Evolutionary conservation across 306 rosid genomes (phyloP), one percentile per base, ranked within the genome.

Genomic region (Cicer chorassanicum): DNA sequence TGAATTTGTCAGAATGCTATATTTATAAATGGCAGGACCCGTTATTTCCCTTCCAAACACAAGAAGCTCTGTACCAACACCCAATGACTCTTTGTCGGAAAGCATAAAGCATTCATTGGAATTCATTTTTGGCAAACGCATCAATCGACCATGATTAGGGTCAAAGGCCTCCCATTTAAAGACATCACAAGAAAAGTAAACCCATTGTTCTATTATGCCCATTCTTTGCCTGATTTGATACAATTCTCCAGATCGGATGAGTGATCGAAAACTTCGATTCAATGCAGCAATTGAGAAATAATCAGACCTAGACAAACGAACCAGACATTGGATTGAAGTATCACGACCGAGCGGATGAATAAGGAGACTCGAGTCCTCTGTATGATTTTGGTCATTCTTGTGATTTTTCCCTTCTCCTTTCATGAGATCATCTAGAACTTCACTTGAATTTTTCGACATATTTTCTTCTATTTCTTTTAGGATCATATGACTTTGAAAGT

Each of bases 41-140:
- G 1, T 42, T 40, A 86, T 73, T 73, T 82, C 93, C 85, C 51
- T 87, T 69, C 98, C 98, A 48, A 93, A 90, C 56, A 93, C 95
- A 74, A 93, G 90, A 70, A 93, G 91, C 19, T 93, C 93, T 0
- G 96, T 90, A 38, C 98, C 98, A 77, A 93, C 98, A 0, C 84
- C 98, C 70, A 93, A 80, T 0, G 98, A 93, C 82, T 93, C 98
- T 80, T 93, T 93, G 51, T 89, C 91, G 0, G 95, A 85, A 45
- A 82, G 81, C 88, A 70, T 82, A 75, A 93, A 93, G 57, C 93
- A 93, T 11, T 79, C 83, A 42, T 81, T 78, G n/a, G 75, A 73
- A 44, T 78, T 65, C 89, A 93, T 81, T 74, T 6, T 70, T 43
- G 98, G 98, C 70, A 93, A 45, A 10, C 71, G 45, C 89, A 93